Evolutionary conservation across 2,329 filamentous ascomycete genomes (phyloP), one percentile per base, ranked within the genome.

Genomic region (Colletotrichum orchidophilum): DNA sequence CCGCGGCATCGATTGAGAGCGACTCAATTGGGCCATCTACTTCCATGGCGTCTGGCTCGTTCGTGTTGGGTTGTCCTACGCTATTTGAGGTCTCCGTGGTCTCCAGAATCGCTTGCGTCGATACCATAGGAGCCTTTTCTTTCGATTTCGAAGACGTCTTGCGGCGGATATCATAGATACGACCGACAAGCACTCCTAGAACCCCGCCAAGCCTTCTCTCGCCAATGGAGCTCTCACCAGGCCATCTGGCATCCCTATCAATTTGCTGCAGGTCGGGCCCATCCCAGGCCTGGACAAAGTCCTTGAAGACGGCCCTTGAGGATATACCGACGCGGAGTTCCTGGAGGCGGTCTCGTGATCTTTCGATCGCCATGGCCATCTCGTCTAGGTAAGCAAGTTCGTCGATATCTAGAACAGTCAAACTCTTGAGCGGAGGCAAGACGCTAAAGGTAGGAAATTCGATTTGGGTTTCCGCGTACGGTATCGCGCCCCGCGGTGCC

Each of bases 331-430:
- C 87, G 53, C 93, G 87, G 39, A 97, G 84, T 79, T 96, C 94
- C 33, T 88, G 87, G 18, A 96, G 82, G 52, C 86, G 86, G 72
- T 87, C 84, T 70, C 89, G 85, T 13, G 93, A 96, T 27, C 91
- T 88, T 71, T 92, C 91, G 71, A 96, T 90, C 13, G 96, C 85
- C 52, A 94, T 85, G 64, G 92, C 92, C 88, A 96, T 92, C 81
- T 96, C 94, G 77, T 96, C 93, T 46, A 96, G 82, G 78, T 96
- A 96, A 31, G 91, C 88, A n/a, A 94, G 81, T 77, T 96, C 93
- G 76, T 96, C 94, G 71, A 96, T 93, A 75, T 96, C 92, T 52
- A 96, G 84, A 1, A 95, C 94, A 61, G 89, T 93, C 70, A 96
- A 80, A 74, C 91, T 94, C 79, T 91, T 93, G 63, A 96, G 81